A percentile compares a stretch with the other conserved stretches of the same genome.
Conservation (phyloP, 2,329 filamentous ascomycete genomes). For the Trichoderma harzianum region DNA sequence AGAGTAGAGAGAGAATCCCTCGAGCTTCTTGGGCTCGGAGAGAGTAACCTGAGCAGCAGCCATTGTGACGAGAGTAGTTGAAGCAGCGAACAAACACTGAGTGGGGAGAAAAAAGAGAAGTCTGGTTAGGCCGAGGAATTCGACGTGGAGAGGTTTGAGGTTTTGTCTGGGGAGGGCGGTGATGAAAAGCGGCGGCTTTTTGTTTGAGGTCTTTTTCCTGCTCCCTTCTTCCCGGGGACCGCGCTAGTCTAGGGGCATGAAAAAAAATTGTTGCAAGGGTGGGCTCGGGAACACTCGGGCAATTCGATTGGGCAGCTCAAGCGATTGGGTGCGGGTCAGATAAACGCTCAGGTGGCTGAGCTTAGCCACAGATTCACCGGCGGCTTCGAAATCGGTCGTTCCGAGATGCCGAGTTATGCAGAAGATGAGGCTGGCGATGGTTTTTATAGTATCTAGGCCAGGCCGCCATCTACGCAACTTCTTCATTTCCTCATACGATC, state of each 20-base stretch:
- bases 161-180: conserved; percentile 11
- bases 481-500: background rate
- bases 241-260: conserved; percentile 15
- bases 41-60: conserved; percentile 16
- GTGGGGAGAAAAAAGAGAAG: background rate
- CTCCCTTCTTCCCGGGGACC: conserved; percentile 10
- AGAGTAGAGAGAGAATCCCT: conserved; percentile 73
- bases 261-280: conserved; percentile 9
- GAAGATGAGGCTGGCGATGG: background rate
- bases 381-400: background rate
- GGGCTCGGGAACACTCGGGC: conserved; percentile 17
- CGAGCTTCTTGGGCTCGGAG: conserved; percentile 42
- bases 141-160: conserved; percentile 15
- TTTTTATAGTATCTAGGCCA: background rate
- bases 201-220: conserved; percentile 19
- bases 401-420: background rate
- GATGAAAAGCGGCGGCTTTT: conserved; percentile 17
- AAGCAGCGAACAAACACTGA: conserved; percentile 12
- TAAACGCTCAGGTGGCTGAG: conserved; percentile 1
- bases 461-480: background rate
- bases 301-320: conserved; percentile 1
- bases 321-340: background rate
- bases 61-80: conserved; percentile 11
- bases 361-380: conserved; percentile 3
- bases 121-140: background rate